A percentile compares a stretch with the other conserved stretches of the same genome.
phyloP scores from a whole-genome alignment of 345 rosid species.

The Citrus trifoliata region DNA sequence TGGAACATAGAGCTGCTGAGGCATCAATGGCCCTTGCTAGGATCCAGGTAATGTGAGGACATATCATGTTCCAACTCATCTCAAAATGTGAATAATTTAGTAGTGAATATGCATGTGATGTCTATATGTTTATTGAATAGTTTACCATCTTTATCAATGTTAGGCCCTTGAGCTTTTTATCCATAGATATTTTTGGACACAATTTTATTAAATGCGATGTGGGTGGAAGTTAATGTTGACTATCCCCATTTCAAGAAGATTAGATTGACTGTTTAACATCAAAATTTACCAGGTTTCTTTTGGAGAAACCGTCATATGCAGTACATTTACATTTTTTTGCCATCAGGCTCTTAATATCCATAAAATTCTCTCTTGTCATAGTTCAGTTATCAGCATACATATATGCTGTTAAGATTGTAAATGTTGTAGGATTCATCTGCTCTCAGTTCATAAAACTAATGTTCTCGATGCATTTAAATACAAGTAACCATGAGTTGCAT shows the following conservation, averaged over 20 bases:
- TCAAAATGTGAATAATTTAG: neutral
- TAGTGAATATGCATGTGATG: neutral
- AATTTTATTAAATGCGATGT: neutral
- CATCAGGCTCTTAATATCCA: neutral
- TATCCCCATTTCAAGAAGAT: neutral
- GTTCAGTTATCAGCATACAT: neutral
- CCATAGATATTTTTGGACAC: neutral
- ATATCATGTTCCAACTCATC: conserved; percentile 5
- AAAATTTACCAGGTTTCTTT: neutral
- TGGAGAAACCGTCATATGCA: neutral
- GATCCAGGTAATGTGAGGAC: conserved; percentile 68
- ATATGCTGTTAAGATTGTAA: neutral
- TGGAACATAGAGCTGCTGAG: conserved; percentile 93
- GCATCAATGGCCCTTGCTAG: conserved; percentile 93
- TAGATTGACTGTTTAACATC: neutral
- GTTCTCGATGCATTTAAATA: too few relatives aligned
- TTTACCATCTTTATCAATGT: neutral
- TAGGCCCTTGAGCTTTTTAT: conserved; percentile 1
- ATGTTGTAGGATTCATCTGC: neutral
- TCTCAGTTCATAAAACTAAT: neutral
- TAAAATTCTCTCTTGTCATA: neutral
- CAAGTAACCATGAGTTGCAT: neutral
- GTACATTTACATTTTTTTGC: neutral
- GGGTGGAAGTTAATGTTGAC: neutral
- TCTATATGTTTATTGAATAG: neutral